phyloP scores from a whole-genome alignment of 2,329 filamentous ascomycete species.

The Leptographium wingfieldii region DNA sequence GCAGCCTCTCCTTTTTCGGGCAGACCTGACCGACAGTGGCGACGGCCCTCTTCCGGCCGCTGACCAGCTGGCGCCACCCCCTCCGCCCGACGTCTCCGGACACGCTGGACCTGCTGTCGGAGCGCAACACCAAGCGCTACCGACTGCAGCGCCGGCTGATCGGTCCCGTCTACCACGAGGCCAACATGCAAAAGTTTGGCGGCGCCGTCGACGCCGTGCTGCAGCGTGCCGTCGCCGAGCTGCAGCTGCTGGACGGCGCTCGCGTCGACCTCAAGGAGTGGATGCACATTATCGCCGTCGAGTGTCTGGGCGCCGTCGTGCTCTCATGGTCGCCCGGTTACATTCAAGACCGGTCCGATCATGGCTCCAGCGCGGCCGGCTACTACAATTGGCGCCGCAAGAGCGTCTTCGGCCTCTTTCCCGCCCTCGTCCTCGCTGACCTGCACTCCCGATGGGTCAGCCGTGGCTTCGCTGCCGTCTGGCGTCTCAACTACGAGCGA shows the following conservation, averaged over 20 bases:
- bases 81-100: slow-evolving; percentile 25
- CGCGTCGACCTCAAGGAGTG: slow-evolving; percentile 38
- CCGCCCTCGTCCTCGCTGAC: slow-evolving; percentile 25
- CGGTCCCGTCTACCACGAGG: slow-evolving; percentile 32
- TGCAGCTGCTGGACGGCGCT: slow-evolving; percentile 23
- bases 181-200: slow-evolving; percentile 30
- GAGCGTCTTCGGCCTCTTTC: slow-evolving; percentile 39
- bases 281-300: slow-evolving; percentile 44
- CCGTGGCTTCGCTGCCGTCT: slow-evolving; percentile 27
- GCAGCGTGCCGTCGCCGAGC: slow-evolving; percentile 19
- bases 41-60: slow-evolving; percentile 30
- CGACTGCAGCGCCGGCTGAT: slow-evolving; percentile 35
- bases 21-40: slow-evolving; percentile 23
- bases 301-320: slow-evolving; percentile 36
- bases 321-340: slow-evolving; percentile 40
- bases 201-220: slow-evolving; percentile 28
- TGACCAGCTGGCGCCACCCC: slow-evolving; percentile 23
- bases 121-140: slow-evolving; percentile 33
- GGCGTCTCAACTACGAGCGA: slow-evolving; percentile 32
- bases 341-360: slow-evolving; percentile 29
- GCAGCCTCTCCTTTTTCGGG: neutral
- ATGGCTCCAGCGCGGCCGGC: slow-evolving; percentile 32
- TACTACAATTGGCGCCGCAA: slow-evolving; percentile 40
- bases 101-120: slow-evolving; percentile 37
- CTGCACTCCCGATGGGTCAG: slow-evolving; percentile 24